Evolutionary conservation across 1,284 basidiomycete species (phyloP).

Genomic region (Pyrrhoderma lamaoense): DNA sequence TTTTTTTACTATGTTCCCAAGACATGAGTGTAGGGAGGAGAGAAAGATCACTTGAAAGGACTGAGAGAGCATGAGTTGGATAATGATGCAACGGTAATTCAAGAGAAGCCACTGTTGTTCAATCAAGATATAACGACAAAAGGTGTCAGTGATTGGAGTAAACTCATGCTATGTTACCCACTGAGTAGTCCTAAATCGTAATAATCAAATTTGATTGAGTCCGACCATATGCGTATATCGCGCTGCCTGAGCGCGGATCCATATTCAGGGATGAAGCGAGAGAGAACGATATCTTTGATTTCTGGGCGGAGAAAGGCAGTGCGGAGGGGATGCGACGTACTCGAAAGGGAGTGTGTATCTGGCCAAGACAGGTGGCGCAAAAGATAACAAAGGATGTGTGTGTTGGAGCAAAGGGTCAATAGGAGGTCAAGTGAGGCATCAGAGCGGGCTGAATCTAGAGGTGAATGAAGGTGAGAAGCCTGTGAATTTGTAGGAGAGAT

Average conservation of each 20-base stretch:
- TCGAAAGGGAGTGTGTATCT: slow-evolving; percentile 46
- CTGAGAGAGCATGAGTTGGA: slow-evolving; percentile 48
- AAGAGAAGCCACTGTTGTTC: slow-evolving; percentile 61
- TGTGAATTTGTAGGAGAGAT: background rate
- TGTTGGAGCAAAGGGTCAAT: slow-evolving; percentile 9
- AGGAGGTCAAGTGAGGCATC: background rate
- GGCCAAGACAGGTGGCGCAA: slow-evolving; percentile 42
- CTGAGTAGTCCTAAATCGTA: slow-evolving; percentile 54
- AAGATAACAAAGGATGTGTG: slow-evolving; percentile 34
- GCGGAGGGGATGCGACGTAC: slow-evolving; percentile 40
- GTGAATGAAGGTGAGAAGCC: slow-evolving; percentile 3
- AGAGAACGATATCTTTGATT: slow-evolving; percentile 46
- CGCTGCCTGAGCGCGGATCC: slow-evolving; percentile 34
- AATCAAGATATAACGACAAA: too few relatives aligned
- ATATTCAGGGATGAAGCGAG: slow-evolving; percentile 55
- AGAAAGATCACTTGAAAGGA: slow-evolving; percentile 32
- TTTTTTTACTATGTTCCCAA: slow-evolving; percentile 31
- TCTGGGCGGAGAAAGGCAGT: slow-evolving; percentile 35
- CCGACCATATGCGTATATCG: slow-evolving; percentile 34
- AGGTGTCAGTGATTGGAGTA: background rate
- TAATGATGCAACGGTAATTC: slow-evolving; percentile 50
- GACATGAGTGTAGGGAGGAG: slow-evolving; percentile 21
- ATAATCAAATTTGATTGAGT: slow-evolving; percentile 43
- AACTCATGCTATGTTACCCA: slow-evolving; percentile 33
- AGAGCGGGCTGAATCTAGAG: too few relatives aligned